Percentiles rank a stretch among this genome's conserved stretches.
Conservation (phyloP, 139 green algal genomes). For the Chlorella sorokiniana region DNA sequence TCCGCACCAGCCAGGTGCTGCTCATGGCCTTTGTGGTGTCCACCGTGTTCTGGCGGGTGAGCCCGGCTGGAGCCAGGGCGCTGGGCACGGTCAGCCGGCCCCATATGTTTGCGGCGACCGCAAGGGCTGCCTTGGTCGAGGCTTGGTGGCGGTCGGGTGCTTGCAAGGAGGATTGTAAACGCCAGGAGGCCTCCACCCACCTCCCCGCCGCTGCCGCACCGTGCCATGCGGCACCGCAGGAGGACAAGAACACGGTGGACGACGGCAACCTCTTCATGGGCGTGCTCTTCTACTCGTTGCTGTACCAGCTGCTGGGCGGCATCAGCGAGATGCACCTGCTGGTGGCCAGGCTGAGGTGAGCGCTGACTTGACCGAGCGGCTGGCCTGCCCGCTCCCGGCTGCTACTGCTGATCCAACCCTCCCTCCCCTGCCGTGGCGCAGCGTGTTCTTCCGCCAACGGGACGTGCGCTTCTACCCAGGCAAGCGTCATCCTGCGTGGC, state of each 20-base stretch:
- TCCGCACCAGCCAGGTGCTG: conserved; percentile 42
- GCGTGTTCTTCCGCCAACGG: conserved; percentile 65
- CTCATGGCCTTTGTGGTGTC: conserved; percentile 56
- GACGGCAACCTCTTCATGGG: conserved; percentile 58
- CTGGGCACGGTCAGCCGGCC: too few relatives aligned
- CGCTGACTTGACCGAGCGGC: too few relatives aligned
- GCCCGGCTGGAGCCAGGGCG: neutral
- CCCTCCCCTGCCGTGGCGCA: neutral
- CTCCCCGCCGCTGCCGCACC: too few relatives aligned
- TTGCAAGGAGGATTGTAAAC: too few relatives aligned
- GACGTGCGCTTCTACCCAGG: conserved; percentile 36
- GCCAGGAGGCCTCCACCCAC: too few relatives aligned
- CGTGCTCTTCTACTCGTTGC: conserved; percentile 50
- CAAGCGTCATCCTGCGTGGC: neutral
- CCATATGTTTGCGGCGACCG: too few relatives aligned
- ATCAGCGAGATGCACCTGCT: conserved; percentile 38
- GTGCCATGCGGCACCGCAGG: too few relatives aligned
- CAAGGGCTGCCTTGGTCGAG: too few relatives aligned
- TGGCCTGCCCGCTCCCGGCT: neutral
- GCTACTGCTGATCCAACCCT: neutral
- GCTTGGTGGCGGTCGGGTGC: too few relatives aligned
- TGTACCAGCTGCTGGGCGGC: conserved; percentile 44
- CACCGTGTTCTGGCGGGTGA: conserved; percentile 60
- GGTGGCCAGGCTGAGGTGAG: conserved; percentile 21
- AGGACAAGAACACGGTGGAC: conserved; percentile 41